phyloP scores from a whole-genome alignment of 2,329 filamentous ascomycete genomes.

The Fusarium liriodendri region DNA sequence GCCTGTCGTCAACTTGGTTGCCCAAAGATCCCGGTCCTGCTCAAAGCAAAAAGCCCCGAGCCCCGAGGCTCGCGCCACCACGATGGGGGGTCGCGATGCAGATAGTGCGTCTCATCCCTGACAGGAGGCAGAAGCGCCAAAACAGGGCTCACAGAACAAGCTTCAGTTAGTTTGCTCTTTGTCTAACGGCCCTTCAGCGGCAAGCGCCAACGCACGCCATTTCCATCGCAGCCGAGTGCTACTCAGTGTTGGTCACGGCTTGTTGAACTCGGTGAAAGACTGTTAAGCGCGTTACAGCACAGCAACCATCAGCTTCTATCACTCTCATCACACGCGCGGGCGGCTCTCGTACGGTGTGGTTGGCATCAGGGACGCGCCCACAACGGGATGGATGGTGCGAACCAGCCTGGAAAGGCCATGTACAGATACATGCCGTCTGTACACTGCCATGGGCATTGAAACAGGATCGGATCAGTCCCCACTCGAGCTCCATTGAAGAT shows the following conservation, averaged over 20 bases:
- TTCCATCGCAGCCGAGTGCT: constrained; percentile 14
- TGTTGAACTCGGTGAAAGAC: background rate
- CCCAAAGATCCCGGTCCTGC: background rate
- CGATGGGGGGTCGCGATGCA: constrained; percentile 21
- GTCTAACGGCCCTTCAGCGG: constrained; percentile 14
- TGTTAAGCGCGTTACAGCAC: constrained; percentile 24
- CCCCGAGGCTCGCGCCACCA: constrained; percentile 19
- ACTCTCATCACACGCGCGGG: constrained; percentile 17
- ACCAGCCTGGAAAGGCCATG: background rate
- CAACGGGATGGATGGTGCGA: background rate
- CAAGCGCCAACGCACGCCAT: constrained; percentile 17
- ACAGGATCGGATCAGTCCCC: constrained; percentile 30
- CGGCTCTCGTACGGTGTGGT: constrained; percentile 11
- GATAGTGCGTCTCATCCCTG: constrained; percentile 30
- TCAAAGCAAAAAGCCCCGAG: constrained; percentile 23
- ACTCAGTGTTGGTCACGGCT: constrained; percentile 24
- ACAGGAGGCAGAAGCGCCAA: constrained; percentile 16
- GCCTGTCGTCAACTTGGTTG: background rate
- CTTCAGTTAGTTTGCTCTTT: constrained; percentile 1
- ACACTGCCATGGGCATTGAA: constrained; percentile 11
- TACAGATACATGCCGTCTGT: constrained; percentile 20
- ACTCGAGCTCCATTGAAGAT: constrained; percentile 32
- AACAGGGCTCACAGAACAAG: constrained; percentile 7
- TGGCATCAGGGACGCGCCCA: constrained; percentile 18
- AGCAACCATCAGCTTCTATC: constrained; percentile 1